These are phyloP conservation scores for Phaeosphaeriaceae sp. DNA, from an alignment of 2,329 filamentous ascomycete species.

Conservation along the genomic window DNA sequence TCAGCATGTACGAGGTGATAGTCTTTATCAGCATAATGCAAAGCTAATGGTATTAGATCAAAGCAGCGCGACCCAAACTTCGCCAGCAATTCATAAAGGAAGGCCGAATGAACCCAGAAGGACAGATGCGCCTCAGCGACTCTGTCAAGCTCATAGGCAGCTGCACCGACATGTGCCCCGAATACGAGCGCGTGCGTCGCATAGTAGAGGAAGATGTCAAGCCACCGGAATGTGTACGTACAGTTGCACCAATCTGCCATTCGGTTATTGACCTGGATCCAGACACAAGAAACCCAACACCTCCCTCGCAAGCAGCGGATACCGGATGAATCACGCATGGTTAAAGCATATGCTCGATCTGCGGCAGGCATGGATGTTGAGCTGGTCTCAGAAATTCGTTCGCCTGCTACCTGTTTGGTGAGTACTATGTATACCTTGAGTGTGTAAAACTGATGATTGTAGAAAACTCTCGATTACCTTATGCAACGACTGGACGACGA, in stretches of 20 bases:
- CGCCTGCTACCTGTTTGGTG: slow-evolving; percentile 56
- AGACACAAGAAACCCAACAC: slow-evolving; percentile 44
- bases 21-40: neutral
- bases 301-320: slow-evolving; percentile 39
- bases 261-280: neutral
- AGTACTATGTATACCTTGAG: slow-evolving; percentile 9
- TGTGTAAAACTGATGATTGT: slow-evolving; percentile 24
- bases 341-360: slow-evolving; percentile 68
- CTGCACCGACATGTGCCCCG: slow-evolving; percentile 69
- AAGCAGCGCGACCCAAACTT: slow-evolving; percentile 39
- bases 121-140: slow-evolving; percentile 63
- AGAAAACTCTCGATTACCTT: slow-evolving; percentile 54
- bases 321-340: slow-evolving; percentile 63
- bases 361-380: slow-evolving; percentile 69
- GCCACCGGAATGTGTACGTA: slow-evolving; percentile 63
- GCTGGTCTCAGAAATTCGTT: slow-evolving; percentile 67
- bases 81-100: slow-evolving; percentile 49
- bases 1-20: slow-evolving; percentile 27
- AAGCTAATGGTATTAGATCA: slow-evolving; percentile 45
- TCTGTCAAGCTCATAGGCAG: slow-evolving; percentile 67
- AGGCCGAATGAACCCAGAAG: slow-evolving; percentile 58
- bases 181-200: slow-evolving; percentile 67
- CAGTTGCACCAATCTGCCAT: neutral
- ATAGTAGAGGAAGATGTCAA: slow-evolving; percentile 68
- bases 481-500: slow-evolving; percentile 58